Conservation (phyloP, 1,284 basidiomycete genomes). For the Ceratobasidium sp. region DNA sequence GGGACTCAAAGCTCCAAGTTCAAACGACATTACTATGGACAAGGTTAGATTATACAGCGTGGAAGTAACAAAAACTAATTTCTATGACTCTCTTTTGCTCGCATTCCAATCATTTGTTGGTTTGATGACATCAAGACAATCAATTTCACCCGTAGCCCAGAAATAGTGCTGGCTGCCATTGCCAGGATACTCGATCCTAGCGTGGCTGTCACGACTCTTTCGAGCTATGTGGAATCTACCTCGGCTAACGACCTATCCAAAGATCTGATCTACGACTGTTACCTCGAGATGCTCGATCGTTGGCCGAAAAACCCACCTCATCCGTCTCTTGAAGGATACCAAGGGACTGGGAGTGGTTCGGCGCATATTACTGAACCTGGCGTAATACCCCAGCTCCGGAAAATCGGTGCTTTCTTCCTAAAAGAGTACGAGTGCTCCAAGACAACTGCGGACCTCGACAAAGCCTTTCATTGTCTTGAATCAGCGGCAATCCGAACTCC, state of each 20-base stretch:
- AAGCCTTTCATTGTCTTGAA: neutral
- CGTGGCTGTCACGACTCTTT: neutral
- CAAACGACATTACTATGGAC: no score
- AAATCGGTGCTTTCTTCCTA: neutral
- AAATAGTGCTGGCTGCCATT: neutral
- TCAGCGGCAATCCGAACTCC: neutral
- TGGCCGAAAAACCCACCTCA: neutral
- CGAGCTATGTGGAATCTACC: neutral
- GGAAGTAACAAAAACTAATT: no score
- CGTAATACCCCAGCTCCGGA: neutral
- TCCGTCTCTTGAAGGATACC: neutral
- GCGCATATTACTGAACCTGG: neutral
- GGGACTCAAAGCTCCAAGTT: no score
- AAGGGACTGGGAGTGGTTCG: neutral
- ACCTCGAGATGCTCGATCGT: neutral
- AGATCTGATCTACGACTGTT: neutral
- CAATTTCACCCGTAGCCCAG: neutral
- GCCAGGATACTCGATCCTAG: neutral
- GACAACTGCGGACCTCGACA: neutral
- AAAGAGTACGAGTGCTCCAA: neutral
- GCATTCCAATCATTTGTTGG: no score
- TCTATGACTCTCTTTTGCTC: no score
- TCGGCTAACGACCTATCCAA: neutral
- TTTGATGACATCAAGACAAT: neutral
- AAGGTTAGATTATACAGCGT: no score